Base-by-base conservation (phyloP, 495 filamentous ascomycete species). In the Aspergillus diversus region DNA sequence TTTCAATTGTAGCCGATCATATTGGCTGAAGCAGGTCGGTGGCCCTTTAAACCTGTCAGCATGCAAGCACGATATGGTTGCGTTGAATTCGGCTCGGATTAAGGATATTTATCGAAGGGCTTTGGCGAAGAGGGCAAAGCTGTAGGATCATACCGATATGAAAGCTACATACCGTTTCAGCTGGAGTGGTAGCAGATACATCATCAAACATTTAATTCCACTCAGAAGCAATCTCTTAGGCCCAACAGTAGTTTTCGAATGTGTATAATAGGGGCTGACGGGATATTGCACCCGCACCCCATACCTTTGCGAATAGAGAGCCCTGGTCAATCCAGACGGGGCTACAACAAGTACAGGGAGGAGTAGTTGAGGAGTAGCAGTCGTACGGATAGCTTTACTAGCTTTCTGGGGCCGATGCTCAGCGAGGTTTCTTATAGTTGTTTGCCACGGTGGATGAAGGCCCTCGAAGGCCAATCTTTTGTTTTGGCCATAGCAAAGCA, bases 1-100 rank as follows among this genome's bases (percentile, higher is more conserved):
- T 12, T 77, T 77, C 63, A 72, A 77, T 39, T 77, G 75, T 53
- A 70, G 75, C 11, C 64, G 72, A 42, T 75, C 73, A 16, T 77
- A 75, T 52, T 77, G 75, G 75, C 37, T 77, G 46, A 73, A 70
- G 43, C 70, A 73, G 35, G 59, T 75, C 0, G 67, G 72, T 4
- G 75, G 75, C 0, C 70, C 73, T 5, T 64, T 77, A 61, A 75
- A 72, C 56, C 61, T 77, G 11, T 59, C 62, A 12, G 60, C 61
- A 8, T 72, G 70, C 59, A 70, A 68, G 37, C 57, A 63, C 33
- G 67, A 77, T 61, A 68, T 65, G n/a, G 70, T 75, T 43, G 60
- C 42, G 21, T 47, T 75, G 16, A 73, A 72, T 54, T 27, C 53
- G n/a, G 55, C 51, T 31, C 67, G 75, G 17, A 65, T 71, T 35